A percentile compares a stretch with the other conserved stretches of the same genome.
These are phyloP conservation scores for Stevia rebaudiana DNA, from an alignment of 140 eudicot species.

Conservation along the genomic window DNA sequence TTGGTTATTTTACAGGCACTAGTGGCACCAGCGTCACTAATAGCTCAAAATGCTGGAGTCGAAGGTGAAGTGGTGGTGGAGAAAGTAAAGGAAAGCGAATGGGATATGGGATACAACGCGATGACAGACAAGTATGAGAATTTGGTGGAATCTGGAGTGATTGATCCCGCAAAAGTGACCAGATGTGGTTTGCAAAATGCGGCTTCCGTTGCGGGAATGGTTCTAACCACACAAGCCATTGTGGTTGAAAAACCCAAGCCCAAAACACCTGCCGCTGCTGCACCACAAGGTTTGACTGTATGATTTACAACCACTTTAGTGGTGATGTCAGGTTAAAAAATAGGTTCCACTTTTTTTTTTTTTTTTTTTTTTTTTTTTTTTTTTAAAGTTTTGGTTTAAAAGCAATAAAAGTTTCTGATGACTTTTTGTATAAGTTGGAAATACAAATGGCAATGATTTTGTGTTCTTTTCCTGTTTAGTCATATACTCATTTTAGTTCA, in stretches of 20 bases:
- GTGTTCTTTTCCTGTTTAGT: too few relatives aligned
- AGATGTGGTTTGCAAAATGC: slow-evolving; percentile 89
- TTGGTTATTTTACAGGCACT: slow-evolving; percentile 23
- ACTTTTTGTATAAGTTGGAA: too few relatives aligned
- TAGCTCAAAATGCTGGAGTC: slow-evolving; percentile 84
- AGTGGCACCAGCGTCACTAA: slow-evolving; percentile 72
- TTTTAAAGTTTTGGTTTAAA: not conserved
- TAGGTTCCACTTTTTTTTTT: not conserved
- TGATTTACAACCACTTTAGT: slow-evolving; percentile 10
- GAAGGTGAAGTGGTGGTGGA: slow-evolving; percentile 98
- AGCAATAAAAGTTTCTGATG: not conserved
- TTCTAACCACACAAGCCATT: slow-evolving; percentile 85
- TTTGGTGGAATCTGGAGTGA: slow-evolving; percentile 73
- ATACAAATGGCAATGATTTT: not conserved
- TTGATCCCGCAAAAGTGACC: slow-evolving; percentile 89
- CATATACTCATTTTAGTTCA: too few relatives aligned
- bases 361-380: too few relatives aligned
- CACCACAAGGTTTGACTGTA: slow-evolving; percentile 47
- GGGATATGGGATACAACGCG: slow-evolving; percentile 98
- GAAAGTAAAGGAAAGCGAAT: slow-evolving; percentile 63
- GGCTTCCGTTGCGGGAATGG: slow-evolving; percentile 97
- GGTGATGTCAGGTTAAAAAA: not conserved
- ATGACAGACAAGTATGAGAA: slow-evolving; percentile 76
- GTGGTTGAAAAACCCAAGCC: slow-evolving; percentile 82
- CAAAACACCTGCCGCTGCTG: slow-evolving; percentile 36